A percentile compares a stretch with the other conserved stretches of the same genome.
phyloP scores from a whole-genome alignment of 2,329 filamentous ascomycete species.

The Sporothrix protearum region DNA sequence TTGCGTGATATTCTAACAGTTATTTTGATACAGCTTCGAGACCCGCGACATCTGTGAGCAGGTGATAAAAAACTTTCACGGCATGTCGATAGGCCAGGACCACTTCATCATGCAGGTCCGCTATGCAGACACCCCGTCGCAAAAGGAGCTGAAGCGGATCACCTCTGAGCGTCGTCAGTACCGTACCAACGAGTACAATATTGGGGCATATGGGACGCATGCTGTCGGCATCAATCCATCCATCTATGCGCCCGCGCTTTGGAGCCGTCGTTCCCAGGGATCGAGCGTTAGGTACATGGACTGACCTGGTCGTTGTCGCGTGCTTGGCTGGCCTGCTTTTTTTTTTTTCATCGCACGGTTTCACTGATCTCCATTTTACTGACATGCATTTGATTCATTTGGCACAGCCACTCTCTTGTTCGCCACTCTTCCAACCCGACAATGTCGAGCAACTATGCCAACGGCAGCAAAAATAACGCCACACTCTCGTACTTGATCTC shows the following conservation, averaged over 20 bases:
- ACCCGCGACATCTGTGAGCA: conserved; percentile 83
- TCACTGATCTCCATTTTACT: too few relatives aligned
- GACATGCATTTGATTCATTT: background rate
- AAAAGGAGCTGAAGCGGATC: conserved; percentile 94
- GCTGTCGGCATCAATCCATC: conserved; percentile 55
- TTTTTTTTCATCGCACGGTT: too few relatives aligned
- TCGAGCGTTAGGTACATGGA: conserved; percentile 29
- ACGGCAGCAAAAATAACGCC: background rate
- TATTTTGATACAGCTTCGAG: conserved; percentile 66
- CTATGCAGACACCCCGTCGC: conserved; percentile 92
- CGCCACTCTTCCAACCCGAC: conserved; percentile 16
- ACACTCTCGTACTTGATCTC: background rate
- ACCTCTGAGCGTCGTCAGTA: conserved; percentile 94
- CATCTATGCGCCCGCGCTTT: conserved; percentile 43
- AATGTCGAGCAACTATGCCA: background rate
- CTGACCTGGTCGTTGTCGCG: background rate
- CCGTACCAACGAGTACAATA: conserved; percentile 92
- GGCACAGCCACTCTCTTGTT: background rate
- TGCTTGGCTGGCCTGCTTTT: background rate
- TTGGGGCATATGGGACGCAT: conserved; percentile 63
- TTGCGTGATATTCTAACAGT: conserved; percentile 24
- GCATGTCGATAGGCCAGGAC: conserved; percentile 70
- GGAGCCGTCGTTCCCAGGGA: conserved; percentile 36
- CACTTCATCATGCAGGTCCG: conserved; percentile 86
- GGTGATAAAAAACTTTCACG: conserved; percentile 83